phyloP scores from a whole-genome alignment of 768 basidiomycete species.

The Calocybe cyanea region DNA sequence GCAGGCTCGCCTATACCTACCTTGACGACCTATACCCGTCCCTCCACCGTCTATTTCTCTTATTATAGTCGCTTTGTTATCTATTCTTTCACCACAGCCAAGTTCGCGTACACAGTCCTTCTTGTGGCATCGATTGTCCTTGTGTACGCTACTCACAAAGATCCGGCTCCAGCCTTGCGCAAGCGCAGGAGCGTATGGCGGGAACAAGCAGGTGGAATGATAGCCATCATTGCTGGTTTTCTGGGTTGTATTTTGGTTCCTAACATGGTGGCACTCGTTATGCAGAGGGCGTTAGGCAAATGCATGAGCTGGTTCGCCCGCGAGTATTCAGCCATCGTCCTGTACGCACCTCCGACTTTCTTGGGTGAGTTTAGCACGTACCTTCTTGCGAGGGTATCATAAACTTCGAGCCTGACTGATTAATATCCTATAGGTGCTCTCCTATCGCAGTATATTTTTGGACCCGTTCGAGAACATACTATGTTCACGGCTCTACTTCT shows the following conservation, averaged over 20 bases:
- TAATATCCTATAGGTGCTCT: slow-evolving; percentile 47
- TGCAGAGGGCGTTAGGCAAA: slow-evolving; percentile 58
- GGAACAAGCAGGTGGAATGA: slow-evolving; percentile 39
- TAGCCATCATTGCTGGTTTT: slow-evolving; percentile 48
- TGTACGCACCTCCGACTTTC: slow-evolving; percentile 76
- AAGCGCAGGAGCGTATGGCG: slow-evolving; percentile 29
- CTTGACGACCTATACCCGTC: slow-evolving; percentile 49
- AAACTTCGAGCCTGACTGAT: neutral
- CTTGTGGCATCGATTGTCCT: slow-evolving; percentile 44
- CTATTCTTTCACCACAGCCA: slow-evolving; percentile 73
- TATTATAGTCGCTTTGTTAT: slow-evolving; percentile 65
- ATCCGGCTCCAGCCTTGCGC: slow-evolving; percentile 26
- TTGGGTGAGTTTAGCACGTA: slow-evolving; percentile 63
- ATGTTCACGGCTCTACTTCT: slow-evolving; percentile 61
- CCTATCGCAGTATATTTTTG: slow-evolving; percentile 54
- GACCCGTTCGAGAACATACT: slow-evolving; percentile 54
- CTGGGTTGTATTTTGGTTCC: slow-evolving; percentile 58
- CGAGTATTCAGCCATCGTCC: slow-evolving; percentile 57
- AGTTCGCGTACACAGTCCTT: slow-evolving; percentile 53
- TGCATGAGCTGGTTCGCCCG: slow-evolving; percentile 84
- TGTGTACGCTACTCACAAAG: slow-evolving; percentile 31
- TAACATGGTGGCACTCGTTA: slow-evolving; percentile 68
- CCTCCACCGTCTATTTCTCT: slow-evolving; percentile 76
- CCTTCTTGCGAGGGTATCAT: neutral
- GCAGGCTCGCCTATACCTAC: slow-evolving; percentile 64